A percentile compares a stretch with the other conserved stretches of the same genome.
Conservation (phyloP, 78 protist species). For the Emiliania huxleyi region DNA sequence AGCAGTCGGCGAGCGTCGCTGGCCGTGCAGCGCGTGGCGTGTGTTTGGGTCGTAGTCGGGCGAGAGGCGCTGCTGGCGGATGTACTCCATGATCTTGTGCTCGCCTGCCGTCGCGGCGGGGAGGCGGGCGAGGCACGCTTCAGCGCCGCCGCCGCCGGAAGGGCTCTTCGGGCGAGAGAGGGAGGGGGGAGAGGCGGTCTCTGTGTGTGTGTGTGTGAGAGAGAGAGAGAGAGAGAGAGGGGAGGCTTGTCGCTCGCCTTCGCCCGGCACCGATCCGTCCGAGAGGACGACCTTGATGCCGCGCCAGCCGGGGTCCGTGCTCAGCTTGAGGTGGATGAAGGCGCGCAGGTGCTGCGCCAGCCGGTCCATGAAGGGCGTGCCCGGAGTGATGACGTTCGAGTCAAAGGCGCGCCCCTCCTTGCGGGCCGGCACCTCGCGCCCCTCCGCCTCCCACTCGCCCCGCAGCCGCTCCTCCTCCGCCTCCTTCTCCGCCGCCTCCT, state of each 20-base stretch:
- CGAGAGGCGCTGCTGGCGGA: slow-evolving; percentile 77
- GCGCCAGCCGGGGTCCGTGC: slow-evolving; percentile 71
- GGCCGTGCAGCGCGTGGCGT: slow-evolving; percentile 78
- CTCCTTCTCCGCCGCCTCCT: background rate
- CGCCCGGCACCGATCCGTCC: slow-evolving; percentile 96
- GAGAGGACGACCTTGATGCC: slow-evolving; percentile 61
- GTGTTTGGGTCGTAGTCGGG: slow-evolving; percentile 86
- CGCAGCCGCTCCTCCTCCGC: background rate
- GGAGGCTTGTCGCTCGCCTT: too few relatives aligned
- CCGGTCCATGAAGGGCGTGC: slow-evolving; percentile 95
- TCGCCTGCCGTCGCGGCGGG: slow-evolving; percentile 99
- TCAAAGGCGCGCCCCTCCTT: slow-evolving; percentile 61
- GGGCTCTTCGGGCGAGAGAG: too few relatives aligned
- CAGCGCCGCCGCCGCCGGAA: too few relatives aligned
- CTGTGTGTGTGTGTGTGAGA: too few relatives aligned
- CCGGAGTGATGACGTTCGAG: slow-evolving; percentile 97
- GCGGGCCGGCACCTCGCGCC: slow-evolving; percentile 29
- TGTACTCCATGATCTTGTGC: slow-evolving; percentile 98
- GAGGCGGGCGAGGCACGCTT: too few relatives aligned
- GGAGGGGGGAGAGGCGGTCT: too few relatives aligned
- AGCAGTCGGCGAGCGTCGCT: too few relatives aligned
- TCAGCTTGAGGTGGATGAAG: background rate
- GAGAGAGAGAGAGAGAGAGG: too few relatives aligned
- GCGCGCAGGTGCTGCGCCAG: background rate
- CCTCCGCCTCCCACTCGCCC: background rate